These are phyloP conservation scores for Trichocladium uniseriatum DNA, from an alignment of 495 filamentous ascomycete genomes.

Conservation along the genomic window DNA sequence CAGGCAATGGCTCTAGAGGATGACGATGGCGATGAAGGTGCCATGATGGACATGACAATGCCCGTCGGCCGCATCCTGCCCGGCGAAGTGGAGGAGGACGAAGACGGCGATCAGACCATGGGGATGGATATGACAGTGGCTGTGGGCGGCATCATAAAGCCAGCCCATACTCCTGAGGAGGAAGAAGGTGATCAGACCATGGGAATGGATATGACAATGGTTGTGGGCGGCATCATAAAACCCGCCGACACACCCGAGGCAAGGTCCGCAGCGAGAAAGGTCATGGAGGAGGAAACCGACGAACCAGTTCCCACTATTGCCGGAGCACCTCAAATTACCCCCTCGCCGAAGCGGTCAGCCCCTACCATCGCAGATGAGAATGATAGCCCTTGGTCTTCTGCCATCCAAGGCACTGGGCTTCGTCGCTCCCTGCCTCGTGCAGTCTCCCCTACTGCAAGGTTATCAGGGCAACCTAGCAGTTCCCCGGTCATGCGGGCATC, in stretches of 20 bases:
- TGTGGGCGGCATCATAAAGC: slow-evolving; percentile 45
- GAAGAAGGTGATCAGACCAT: slow-evolving; percentile 8
- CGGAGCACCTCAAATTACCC: slow-evolving; percentile 30
- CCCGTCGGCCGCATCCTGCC: slow-evolving; percentile 59
- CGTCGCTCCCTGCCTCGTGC: slow-evolving; percentile 35
- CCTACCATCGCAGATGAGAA: slow-evolving; percentile 39
- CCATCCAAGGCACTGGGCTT: slow-evolving; percentile 44
- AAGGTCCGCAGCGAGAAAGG: slow-evolving; percentile 44
- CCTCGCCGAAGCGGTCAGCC: slow-evolving; percentile 18
- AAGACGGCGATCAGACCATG: slow-evolving; percentile 27
- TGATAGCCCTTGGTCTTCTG: slow-evolving; percentile 50
- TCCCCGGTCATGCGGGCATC: no score
- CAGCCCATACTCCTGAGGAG: slow-evolving; percentile 26
- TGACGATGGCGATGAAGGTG: slow-evolving; percentile 25
- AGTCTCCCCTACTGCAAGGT: neutral
- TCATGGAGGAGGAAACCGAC: slow-evolving; percentile 53
- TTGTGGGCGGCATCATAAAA: slow-evolving; percentile 46
- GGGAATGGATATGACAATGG: slow-evolving; percentile 48
- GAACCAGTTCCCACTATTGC: slow-evolving; percentile 46
- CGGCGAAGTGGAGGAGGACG: slow-evolving; percentile 35
- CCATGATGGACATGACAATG: slow-evolving; percentile 61
- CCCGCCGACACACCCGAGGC: slow-evolving; percentile 21
- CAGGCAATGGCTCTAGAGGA: slow-evolving; percentile 20
- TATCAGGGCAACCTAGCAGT: neutral
- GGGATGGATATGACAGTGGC: slow-evolving; percentile 51